Base-by-base conservation (phyloP, 805 yeast species). In the Millerozyma miso region DNA sequence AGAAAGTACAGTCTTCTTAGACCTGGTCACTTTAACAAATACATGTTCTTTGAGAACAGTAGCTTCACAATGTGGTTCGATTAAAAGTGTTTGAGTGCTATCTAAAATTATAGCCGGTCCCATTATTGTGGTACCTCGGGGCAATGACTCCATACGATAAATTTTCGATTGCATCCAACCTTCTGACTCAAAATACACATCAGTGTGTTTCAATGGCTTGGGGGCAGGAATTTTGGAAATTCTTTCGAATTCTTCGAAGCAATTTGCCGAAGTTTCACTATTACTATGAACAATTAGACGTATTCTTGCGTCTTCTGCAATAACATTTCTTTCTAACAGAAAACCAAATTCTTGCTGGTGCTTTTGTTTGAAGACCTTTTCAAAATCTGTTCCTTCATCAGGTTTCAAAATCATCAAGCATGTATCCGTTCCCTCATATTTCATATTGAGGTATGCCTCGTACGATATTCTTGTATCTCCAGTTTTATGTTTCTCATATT, bases 101-200 rank as follows among this genome's bases (percentile, higher is more conserved):
- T 87, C 95, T 2, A 86, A 81, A 48, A 87, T 69, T 51, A 87
- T 77, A 0, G 88, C 87, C 7, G 95, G 95, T 1, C 95, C 95
- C 4, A 46, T 35, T 5, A 86, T 58, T 18, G 62, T 54, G 8
- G 75, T 65, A 7, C 93, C 93, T 26, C 71, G 49, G 1, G 59
- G 51, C 34, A 86, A 60, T 14, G 76, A 71, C n/a, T 74, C 79
- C 33, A 86, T 62, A 35, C 73, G 57, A 55, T 67, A 85, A 14
- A 54, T 40, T n/a, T 36, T 77, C 1, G 90, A 76, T 62, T 45
- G 58, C 76, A 67, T 2, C 71, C 74, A 15, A 8, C 56, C 58
- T 0, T 31, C 32, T 4, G 43, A 45, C 35, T 51, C 55, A 41
- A 54, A 55, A 47, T 42, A 54, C 13, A 53, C 44, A 3, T 39